Conservation (phyloP, 1,284 basidiomycete genomes). For the Ganoderma lucidum region DNA sequence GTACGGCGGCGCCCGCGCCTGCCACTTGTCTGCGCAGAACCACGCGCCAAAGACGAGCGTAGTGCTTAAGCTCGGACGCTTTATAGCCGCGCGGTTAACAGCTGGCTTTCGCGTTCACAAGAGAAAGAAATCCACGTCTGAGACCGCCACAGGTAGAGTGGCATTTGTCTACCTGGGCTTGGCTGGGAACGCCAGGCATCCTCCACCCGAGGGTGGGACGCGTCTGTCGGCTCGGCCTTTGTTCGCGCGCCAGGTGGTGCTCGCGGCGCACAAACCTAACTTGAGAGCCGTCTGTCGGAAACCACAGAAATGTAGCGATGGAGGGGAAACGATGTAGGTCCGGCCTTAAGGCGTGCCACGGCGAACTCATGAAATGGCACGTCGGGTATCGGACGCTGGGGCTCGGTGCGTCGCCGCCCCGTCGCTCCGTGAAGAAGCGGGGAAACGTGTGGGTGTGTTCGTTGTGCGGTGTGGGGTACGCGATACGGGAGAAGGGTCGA, state of each 20-base stretch:
- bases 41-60: conserved; percentile 46
- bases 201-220: neutral
- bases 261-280: conserved; percentile 43
- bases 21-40: conserved; percentile 50
- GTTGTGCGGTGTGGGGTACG: neutral
- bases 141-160: conserved; percentile 46
- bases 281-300: conserved; percentile 37
- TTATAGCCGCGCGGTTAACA: conserved; percentile 37
- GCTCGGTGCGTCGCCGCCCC: conserved; percentile 29
- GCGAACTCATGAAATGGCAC: conserved; percentile 45
- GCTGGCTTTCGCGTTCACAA: conserved; percentile 36
- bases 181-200: conserved; percentile 33
- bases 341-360: conserved; percentile 56
- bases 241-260: conserved; percentile 41
- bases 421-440: conserved; percentile 12
- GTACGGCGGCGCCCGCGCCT: conserved; percentile 38
- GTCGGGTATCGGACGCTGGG: conserved; percentile 51
- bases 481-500: conserved; percentile 43
- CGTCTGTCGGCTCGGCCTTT: conserved; percentile 53
- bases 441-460: conserved; percentile 5
- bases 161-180: conserved; percentile 41
- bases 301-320: conserved; percentile 15
- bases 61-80: conserved; percentile 45
- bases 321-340: conserved; percentile 45
- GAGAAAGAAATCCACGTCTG: conserved; percentile 47